Base-by-base conservation (phyloP, 805 yeast genomes). In the Nakazawaea ambrosiae region DNA sequence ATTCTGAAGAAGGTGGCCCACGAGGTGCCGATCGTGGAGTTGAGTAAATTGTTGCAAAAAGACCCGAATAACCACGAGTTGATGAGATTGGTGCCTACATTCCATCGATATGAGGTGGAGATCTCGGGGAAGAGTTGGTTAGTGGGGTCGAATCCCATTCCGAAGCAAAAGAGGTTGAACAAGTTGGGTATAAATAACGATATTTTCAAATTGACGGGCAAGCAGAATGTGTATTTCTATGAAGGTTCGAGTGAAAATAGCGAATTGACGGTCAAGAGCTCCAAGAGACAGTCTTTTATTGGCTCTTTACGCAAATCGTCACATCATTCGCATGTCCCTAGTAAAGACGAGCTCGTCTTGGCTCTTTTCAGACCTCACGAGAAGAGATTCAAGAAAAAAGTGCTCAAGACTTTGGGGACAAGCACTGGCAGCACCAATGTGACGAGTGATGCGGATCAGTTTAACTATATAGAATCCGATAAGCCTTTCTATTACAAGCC, bases 101-200 rank as follows among this genome's bases (percentile, higher is more conserved):
- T 57, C 14, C 41, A 45, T 14, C 33, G 55, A n/a, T 68, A 60
- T 45, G 61, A 54, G 27, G 33, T 58, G 8, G 38, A 39, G 44
- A 41, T 54, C 37, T 31, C 50, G 28, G 51, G 54, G 44, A 34
- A 41, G 28, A 41, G 38, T 23, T 66, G 67, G 67, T 49, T 54
- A 33, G 46, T 69, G 36, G 78, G 79, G 1, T 63, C 74, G 2
- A 63, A 69, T 4, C 73, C 75, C 4, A 50, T 66, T 34, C 59
- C 61, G 6, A 57, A 65, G 41, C 55, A 34, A 44, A 46, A 18
- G 45, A 49, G 29, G 27, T 28, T 33, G 14, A 39, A 34, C 43
- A 46, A 27, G 31, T 29, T 38, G 22, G 31, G 29, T 15, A 30
- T 44, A 14, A 33, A 36, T 15, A 39, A 26, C 9, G 42, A 43